These are phyloP conservation scores for Periconia macrospinosa DNA, from an alignment of 2,329 filamentous ascomycete species.

Conservation along the genomic window DNA sequence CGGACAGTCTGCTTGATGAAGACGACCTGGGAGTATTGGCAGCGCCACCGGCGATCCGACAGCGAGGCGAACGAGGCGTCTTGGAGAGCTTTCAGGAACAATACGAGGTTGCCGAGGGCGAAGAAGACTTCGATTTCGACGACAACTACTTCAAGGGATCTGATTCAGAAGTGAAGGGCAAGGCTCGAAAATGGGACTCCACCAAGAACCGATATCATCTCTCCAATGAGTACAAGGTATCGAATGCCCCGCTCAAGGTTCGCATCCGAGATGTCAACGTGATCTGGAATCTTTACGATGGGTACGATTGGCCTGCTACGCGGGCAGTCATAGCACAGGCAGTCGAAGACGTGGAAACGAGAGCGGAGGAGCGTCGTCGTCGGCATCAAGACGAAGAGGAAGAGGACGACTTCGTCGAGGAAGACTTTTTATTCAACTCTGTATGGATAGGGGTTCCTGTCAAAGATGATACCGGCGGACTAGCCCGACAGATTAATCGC, in stretches of 20 bases:
- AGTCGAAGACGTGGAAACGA: constrained; percentile 82
- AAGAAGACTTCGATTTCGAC: constrained; percentile 69
- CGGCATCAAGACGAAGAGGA: constrained; percentile 70
- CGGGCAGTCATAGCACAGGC: constrained; percentile 84
- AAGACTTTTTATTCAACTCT: constrained; percentile 96
- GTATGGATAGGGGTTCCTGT: constrained; percentile 94
- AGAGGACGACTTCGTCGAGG: constrained; percentile 68
- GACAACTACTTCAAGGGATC: constrained; percentile 73
- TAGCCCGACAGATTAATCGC: constrained; percentile 70
- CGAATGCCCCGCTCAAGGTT: constrained; percentile 72
- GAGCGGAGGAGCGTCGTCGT: constrained; percentile 73
- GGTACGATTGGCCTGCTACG: constrained; percentile 93
- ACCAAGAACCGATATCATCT: constrained; percentile 72
- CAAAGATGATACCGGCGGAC: constrained; percentile 80
- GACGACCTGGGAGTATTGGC: constrained; percentile 42
- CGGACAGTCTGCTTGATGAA: constrained; percentile 46
- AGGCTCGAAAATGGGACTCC: constrained; percentile 80
- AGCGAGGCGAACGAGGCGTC: constrained; percentile 41
- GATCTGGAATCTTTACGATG: constrained; percentile 98
- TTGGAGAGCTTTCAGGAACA: constrained; percentile 58
- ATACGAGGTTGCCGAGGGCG: constrained; percentile 57
- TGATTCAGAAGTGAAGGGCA: constrained; percentile 62
- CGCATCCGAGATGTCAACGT: constrained; percentile 84
- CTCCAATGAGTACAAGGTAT: constrained; percentile 62
- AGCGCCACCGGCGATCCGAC: constrained; percentile 30